Base-by-base conservation (phyloP, 208 protist species). In the Wallacemonas sp. region DNA sequence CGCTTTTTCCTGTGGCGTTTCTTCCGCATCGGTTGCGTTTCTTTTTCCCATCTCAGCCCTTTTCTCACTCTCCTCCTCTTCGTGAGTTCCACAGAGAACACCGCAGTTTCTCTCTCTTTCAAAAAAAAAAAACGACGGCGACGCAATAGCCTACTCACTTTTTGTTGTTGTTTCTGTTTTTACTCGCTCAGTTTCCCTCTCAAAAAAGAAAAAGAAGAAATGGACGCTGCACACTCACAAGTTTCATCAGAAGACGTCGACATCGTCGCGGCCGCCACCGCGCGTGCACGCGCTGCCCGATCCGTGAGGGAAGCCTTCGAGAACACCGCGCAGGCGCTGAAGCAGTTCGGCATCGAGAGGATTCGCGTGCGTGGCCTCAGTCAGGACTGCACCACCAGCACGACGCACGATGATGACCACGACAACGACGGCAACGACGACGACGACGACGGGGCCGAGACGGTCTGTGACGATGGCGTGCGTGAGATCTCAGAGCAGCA, bases 301-400 rank as follows among this genome's bases (percentile, higher is more conserved):
- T 90, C 73, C 17, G 72, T 94, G 29, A 61, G 78, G 23, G 80
- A 90, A 49, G 85, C 89, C 30, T 92, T 92, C 46, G 70, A 65
- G 26, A 72, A 74, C 41, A 92, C 78, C 11, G 78, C 89, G 0
- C 78, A 76, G 30, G 71, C 80, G 16, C 72, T 92, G 21, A 77
- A 83, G 34, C 80, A 92, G 56, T 92, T 85, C 38, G 85, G 78
- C 32, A 69, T 94, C 38, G 83, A 88, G 16, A 73, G 85, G 26
- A 70, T 94, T 32, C 84, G 86, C 34, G 69, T 94, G n/a, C 76
- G 77, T 8, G 87, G 83, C 11, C 81, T 93, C 17, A 88, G 81
- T 52, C 36, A 71, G 4, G 69, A 70, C n/a, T 81, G 70, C 67
- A 55, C 61, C 14, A 38, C 64, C 46, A 27, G 39, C 26, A 52